phyloP scores from a whole-genome alignment of 2,329 filamentous ascomycete genomes.

The Fusarium nurragi region DNA sequence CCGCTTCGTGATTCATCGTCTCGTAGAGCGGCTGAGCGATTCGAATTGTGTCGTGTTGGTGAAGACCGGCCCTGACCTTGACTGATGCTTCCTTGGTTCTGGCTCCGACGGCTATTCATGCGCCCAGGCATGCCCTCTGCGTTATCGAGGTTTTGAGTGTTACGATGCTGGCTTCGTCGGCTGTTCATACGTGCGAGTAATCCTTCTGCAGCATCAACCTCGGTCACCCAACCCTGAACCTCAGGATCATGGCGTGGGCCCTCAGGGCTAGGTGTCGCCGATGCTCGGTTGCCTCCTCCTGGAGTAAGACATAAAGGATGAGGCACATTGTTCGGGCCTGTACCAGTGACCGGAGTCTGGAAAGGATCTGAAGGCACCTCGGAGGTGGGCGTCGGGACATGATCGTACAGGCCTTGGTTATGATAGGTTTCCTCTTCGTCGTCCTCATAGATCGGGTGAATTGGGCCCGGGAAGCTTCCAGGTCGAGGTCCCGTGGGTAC shows the following conservation, averaged over 20 bases:
- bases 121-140: constrained; percentile 61
- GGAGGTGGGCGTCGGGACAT: constrained; percentile 49
- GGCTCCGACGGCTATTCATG: constrained; percentile 48
- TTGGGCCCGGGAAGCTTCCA: constrained; percentile 53
- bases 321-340: constrained; percentile 19
- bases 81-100: constrained; percentile 23
- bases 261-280: constrained; percentile 56
- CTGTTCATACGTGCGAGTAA: constrained; percentile 58
- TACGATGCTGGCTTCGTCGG: constrained; percentile 30
- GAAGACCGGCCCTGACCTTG: constrained; percentile 49
- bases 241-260: constrained; percentile 57
- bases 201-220: constrained; percentile 64
- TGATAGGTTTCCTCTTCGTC: constrained; percentile 60
- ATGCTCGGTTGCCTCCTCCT: constrained; percentile 43
- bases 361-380: constrained; percentile 60
- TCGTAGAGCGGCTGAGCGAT: constrained; percentile 47
- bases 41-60: constrained; percentile 52
- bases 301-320: constrained; percentile 43
- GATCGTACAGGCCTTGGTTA: constrained; percentile 40
- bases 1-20: constrained; percentile 64
- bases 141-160: constrained; percentile 53
- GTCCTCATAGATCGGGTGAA: constrained; percentile 68
- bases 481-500: constrained; percentile 46
- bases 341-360: constrained; percentile 53
- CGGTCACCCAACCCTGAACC: constrained; percentile 67